Base-by-base conservation (phyloP, 2,329 filamentous ascomycete genomes). In the Dactylellina haptotyla region DNA sequence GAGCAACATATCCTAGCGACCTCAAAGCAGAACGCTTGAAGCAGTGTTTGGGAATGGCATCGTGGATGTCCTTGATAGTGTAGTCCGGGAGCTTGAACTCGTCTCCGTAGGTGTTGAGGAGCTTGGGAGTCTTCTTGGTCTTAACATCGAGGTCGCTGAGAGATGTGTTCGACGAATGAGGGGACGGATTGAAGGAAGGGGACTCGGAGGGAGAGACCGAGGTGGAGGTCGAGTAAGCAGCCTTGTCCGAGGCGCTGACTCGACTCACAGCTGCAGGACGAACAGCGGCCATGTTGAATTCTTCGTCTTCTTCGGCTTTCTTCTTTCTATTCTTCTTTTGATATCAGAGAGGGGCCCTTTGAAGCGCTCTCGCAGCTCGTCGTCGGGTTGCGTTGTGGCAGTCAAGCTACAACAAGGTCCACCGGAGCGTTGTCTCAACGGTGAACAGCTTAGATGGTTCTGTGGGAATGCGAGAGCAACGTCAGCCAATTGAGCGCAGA, bases 1-100 rank as follows among this genome's bases (percentile, higher is more conserved):
- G 89, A 79, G 88, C 86, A 78, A 98, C 93, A 83, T 98, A 98
- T 79, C 81, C 83, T 80, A 97, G 85, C 77, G 93, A 90, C 76
- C 84, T 88, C 76, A 87, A 81, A 75, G 87, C 91, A 50, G 92
- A 96, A 75, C 95, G 90, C 84, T 97, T 86, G 82, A 90, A 98
- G 87, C 95, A 99, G 86, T 97, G 95, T 83, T 93, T 92, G 76
- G 95, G 95, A 78, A 99, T 99, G 81, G 95, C 95, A 83, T 97
- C 91, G 79, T 92, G 90, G 80, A 99, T 94, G 80, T 99, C 88
- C 86, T 97, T 97, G 86, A 99, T 96, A 80, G 93, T 96, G 85
- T 90, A 99, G 83, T 98, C 90, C 77, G 95, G 95, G 66, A 96
- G 86, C 82, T 92, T 85, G 84, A 99, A 99, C 79, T 93, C 87